Conservation (phyloP, 2,329 filamentous ascomycete species). For the Dothistroma pini region DNA sequence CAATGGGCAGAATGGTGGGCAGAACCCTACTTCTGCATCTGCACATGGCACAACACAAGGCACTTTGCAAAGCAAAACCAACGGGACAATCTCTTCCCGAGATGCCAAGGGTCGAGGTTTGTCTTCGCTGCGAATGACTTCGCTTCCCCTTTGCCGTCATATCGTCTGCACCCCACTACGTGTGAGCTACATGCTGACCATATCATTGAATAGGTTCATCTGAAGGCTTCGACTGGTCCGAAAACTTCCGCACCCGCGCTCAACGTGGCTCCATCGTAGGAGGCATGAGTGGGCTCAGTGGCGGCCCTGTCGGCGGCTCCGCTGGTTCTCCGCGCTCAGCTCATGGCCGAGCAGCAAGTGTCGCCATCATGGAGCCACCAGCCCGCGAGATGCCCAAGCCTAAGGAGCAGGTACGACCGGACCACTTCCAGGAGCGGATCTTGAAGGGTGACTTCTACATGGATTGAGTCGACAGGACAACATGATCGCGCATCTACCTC, state of each 20-base stretch:
- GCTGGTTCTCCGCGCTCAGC: conserved; percentile 10
- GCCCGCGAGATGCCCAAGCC: conserved; percentile 46
- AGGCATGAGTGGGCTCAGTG: conserved; percentile 43
- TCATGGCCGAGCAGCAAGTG: conserved; percentile 67
- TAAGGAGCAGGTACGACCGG: conserved; percentile 62
- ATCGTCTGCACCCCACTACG: conserved; percentile 24
- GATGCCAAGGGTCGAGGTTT: conserved; percentile 56
- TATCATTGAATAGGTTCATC: conserved; percentile 60
- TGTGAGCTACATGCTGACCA: conserved; percentile 38
- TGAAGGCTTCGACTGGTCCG: conserved; percentile 96
- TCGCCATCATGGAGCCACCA: conserved; percentile 59
- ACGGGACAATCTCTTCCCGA: conserved; percentile 49
- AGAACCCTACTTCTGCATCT: conserved; percentile 31
- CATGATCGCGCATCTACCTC: neutral
- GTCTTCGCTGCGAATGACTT: conserved; percentile 40
- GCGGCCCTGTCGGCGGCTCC: conserved; percentile 30
- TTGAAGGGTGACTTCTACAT: conserved; percentile 98
- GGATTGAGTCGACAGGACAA: conserved; percentile 55
- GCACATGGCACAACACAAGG: conserved; percentile 11
- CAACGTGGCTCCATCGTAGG: conserved; percentile 66
- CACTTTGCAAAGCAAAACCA: conserved; percentile 26
- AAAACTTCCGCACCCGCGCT: conserved; percentile 87
- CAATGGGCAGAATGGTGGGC: conserved; percentile 33
- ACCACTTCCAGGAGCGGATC: conserved; percentile 95
- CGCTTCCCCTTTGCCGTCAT: conserved; percentile 8